Evolutionary conservation across 306 rosid genomes (phyloP).

Genomic region (Gleditsia sinensis): DNA sequence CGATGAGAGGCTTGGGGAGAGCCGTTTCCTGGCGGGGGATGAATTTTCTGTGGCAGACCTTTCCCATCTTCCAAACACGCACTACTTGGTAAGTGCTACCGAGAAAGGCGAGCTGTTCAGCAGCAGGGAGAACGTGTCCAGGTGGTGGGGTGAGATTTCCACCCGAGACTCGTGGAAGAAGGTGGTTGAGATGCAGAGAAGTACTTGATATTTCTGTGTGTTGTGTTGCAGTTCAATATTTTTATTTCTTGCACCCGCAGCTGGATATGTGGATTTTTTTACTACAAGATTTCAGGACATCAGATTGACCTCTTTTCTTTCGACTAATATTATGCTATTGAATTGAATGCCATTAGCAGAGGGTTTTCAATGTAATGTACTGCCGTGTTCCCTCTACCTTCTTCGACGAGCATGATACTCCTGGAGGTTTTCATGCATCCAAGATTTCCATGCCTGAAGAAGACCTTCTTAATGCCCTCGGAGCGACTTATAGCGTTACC

Average conservation of each 20-base stretch:
- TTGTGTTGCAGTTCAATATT: not conserved
- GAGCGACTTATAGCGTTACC: slow-evolving; percentile 65
- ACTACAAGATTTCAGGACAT: too few species aligned
- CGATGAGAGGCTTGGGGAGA: slow-evolving; percentile 62
- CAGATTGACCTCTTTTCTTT: too few species aligned
- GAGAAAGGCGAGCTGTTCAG: slow-evolving; percentile 50
- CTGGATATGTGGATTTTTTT: too few species aligned
- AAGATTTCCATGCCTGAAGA: slow-evolving; percentile 81
- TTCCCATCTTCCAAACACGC: slow-evolving; percentile 81
- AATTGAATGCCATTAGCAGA: too few species aligned
- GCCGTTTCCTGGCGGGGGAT: slow-evolving; percentile 69
- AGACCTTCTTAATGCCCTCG: slow-evolving; percentile 72
- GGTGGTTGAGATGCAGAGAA: slow-evolving; percentile 55
- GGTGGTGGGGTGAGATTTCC: slow-evolving; percentile 92
- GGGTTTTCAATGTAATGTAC: too few species aligned
- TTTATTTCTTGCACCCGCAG: not conserved
- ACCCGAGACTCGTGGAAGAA: slow-evolving; percentile 66
- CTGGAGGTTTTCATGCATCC: slow-evolving; percentile 67
- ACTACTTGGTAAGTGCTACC: slow-evolving; percentile 50
- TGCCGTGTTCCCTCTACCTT: too few species aligned
- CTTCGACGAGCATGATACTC: slow-evolving; percentile 66
- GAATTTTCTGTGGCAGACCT: slow-evolving; percentile 85
- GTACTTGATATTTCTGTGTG: not conserved
- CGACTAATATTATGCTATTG: too few species aligned
- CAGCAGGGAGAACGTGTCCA: slow-evolving; percentile 54